Conservation (phyloP, 202 grass and related monocot species). For the Bolboschoenoplectus hybrid region DNA sequence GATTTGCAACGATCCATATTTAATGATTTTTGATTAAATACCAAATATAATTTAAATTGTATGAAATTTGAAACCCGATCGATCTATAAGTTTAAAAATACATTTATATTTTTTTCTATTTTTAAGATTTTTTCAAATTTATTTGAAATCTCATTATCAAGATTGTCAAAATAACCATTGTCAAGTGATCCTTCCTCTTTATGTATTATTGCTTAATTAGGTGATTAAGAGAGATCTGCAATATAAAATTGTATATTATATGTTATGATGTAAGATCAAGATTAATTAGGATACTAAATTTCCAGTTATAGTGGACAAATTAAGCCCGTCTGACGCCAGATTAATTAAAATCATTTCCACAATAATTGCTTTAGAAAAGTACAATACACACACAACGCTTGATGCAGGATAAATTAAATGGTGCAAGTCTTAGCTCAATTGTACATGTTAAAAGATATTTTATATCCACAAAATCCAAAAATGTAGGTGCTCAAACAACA, state of each 20-base stretch:
- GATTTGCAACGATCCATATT: no score
- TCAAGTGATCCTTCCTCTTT: no score
- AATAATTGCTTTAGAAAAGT: slow-evolving; percentile 40
- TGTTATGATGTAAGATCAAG: slow-evolving; percentile 7
- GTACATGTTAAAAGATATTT: not conserved
- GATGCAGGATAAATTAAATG: slow-evolving; percentile 11
- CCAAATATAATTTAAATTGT: no score
- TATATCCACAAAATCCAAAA: slow-evolving; percentile 37
- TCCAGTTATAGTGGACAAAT: slow-evolving; percentile 30
- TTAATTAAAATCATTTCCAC: slow-evolving; percentile 35
- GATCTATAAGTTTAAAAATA: no score
- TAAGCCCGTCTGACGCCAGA: slow-evolving; percentile 12
- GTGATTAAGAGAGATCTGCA: not conserved
- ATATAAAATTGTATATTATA: slow-evolving; percentile 4
- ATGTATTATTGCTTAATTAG: not conserved
- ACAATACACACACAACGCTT: slow-evolving; percentile 29
- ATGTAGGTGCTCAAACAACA: slow-evolving; percentile 36
- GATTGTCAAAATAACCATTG: no score
- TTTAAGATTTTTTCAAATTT: no score
- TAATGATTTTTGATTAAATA: no score
- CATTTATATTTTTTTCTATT: no score
- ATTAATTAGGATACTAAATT: not conserved
- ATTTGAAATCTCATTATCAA: no score
- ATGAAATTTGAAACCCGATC: no score
- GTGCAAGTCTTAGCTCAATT: slow-evolving; percentile 16